phyloP scores from a whole-genome alignment of 352 stramenopile genomes.

The Pythium volutum region DNA sequence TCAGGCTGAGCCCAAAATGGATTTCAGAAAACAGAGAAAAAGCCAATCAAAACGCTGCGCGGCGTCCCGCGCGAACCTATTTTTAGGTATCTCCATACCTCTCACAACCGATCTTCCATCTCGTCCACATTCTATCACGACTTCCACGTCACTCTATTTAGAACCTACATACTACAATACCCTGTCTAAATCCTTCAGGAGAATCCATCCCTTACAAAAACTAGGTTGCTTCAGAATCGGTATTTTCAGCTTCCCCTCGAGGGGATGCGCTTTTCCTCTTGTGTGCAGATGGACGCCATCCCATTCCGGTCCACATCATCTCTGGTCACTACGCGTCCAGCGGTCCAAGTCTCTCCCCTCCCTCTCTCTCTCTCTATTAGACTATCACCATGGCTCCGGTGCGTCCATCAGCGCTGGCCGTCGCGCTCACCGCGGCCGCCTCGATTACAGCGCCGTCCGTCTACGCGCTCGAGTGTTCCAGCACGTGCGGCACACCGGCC shows the following conservation, averaged over 20 bases:
- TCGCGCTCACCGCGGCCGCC: constrained; percentile 5
- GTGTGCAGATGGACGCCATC: background rate
- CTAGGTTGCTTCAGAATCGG: background rate
- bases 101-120: background rate
- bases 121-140: background rate
- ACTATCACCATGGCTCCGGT: background rate
- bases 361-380: background rate
- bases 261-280: background rate
- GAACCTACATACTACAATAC: background rate
- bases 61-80: background rate
- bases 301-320: background rate
- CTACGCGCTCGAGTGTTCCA: constrained; percentile 56
- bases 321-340: background rate
- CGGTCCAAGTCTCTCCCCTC: background rate
- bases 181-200: background rate
- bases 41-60: background rate
- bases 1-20: background rate
- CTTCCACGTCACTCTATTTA: background rate
- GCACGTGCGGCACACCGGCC: constrained; percentile 70
- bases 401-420: constrained; percentile 4
- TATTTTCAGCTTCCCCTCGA: background rate
- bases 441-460: background rate
- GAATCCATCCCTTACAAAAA: background rate
- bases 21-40: background rate
- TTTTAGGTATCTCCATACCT: background rate